Evolutionary conservation across 495 filamentous ascomycete species (phyloP), one percentile per base, ranked within the genome.

Genomic region (Penicillium coffeae): DNA sequence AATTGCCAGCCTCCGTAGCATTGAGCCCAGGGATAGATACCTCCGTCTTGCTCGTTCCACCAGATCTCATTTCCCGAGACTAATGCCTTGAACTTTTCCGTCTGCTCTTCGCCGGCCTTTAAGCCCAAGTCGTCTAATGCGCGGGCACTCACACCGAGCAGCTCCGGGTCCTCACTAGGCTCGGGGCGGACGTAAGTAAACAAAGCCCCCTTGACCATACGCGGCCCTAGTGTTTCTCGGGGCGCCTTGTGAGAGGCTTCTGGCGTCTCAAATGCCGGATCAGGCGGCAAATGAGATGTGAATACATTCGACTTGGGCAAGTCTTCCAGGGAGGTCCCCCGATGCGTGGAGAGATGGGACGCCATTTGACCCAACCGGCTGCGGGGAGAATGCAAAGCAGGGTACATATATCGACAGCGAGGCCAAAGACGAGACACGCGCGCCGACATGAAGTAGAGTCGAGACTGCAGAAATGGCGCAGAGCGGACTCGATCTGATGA

Each of bases 21-120:
- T 68, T 96, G 91, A 27, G 94, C 90, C 93, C 93, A 98, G 10
- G 93, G 94, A 62, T 97, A 96, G 30, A 92, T 82, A 3, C 79
- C 76, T 55, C 86, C 70, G 62, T 78, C 77, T 34, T 83, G 81
- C 47, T 80, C 68, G 13, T 59, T 63, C 69, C 77, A 77, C 32
- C 78, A 65, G 48, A 94, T 76, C 57, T 82, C 82, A 62, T 96
- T 96, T 2, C 93, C 93, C 0, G 85, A 79, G 14, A 92, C 85
- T 4, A 86, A 71, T 8, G 81, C 72, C 51, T 81, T 76, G 72
- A 98, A 97, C 8, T 88, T 83, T n/a, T 83, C 68, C 1, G 77
- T 87, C 34, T 81, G 62, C 43, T 84, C 82, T 54, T 90, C 88
- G 1, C 76, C 82, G 8, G 71, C 57, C 12, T 71, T 67, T 37